phyloP scores from a whole-genome alignment of 1,139 yeast species.

The Pichia sp. region DNA sequence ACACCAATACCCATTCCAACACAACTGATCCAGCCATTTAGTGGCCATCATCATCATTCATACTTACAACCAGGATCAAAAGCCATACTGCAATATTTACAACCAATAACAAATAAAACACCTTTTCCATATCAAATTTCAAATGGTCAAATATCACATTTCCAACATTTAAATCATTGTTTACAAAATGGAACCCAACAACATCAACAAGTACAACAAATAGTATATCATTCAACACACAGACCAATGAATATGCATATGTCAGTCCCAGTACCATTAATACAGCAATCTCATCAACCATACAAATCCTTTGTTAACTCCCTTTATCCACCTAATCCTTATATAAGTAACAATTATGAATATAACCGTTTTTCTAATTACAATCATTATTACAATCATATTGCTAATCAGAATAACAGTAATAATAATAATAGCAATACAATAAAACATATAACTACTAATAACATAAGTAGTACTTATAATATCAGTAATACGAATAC shows the following conservation, averaged over 20 bases:
- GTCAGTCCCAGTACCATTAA: no score
- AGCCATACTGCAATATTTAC: neutral
- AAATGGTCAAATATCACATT: neutral
- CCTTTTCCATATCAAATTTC: neutral
- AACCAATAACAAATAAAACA: neutral
- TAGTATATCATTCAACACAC: neutral
- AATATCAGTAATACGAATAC: no score
- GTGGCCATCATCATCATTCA: neutral
- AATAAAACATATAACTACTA: no score
- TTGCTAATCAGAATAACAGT: neutral
- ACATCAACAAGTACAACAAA: neutral
- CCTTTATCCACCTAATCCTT: no score
- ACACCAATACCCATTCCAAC: neutral
- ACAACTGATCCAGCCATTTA: neutral
- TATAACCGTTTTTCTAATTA: neutral
- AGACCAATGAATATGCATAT: no score
- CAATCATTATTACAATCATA: neutral
- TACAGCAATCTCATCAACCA: no score
- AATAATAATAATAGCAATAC: neutral
- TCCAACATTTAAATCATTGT: neutral
- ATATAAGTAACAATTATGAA: no score
- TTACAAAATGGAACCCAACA: neutral
- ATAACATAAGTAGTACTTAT: no score
- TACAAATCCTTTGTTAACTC: no score
- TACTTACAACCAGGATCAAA: neutral